phyloP scores from a whole-genome alignment of 805 yeast species.

The Yarrowia bubula region DNA sequence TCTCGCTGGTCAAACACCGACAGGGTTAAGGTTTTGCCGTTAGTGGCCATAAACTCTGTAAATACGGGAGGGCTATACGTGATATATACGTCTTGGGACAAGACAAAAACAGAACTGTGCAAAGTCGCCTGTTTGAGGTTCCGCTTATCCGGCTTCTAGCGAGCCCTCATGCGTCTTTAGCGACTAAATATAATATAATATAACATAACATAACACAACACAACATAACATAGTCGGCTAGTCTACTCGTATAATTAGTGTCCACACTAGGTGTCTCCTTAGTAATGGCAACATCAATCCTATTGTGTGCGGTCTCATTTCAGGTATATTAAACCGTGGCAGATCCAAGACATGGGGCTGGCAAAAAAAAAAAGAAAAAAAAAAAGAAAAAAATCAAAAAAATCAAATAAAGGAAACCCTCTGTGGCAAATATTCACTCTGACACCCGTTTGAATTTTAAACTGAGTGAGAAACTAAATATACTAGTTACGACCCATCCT shows the following conservation, averaged over 20 bases:
- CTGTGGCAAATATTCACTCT: background rate
- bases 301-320: slow-evolving; percentile 3
- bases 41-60: background rate
- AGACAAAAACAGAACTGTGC: background rate
- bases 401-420: background rate
- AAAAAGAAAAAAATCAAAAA: background rate
- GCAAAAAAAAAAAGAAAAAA: background rate
- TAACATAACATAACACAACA: no score
- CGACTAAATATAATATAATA: background rate
- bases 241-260: background rate
- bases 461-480: no score
- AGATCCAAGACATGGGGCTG: slow-evolving; percentile 1
- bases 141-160: slow-evolving; percentile 4
- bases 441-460: slow-evolving; percentile 7
- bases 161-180: background rate
- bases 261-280: background rate
- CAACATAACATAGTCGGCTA: no score
- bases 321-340: background rate
- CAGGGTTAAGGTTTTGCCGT: no score
- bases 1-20: no score
- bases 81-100: background rate
- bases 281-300: background rate
- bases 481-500: background rate
- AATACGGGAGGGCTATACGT: slow-evolving; percentile 12
- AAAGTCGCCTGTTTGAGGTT: background rate